phyloP scores from a whole-genome alignment of 768 basidiomycete genomes.

The Collybia nuda region DNA sequence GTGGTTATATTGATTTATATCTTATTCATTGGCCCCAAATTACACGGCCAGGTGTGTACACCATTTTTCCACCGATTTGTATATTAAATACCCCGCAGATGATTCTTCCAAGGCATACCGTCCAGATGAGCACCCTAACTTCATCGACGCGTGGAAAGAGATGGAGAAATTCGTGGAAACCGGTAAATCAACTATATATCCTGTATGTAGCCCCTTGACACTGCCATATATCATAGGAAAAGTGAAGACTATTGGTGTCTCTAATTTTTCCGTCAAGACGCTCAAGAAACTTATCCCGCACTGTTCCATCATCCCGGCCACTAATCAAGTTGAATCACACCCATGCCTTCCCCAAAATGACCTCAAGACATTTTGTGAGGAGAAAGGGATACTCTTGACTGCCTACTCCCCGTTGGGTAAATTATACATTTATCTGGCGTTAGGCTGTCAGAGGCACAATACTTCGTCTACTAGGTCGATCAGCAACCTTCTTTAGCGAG shows the following conservation, averaged over 20 bases:
- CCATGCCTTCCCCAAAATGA: conserved; percentile 55
- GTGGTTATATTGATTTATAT: too few species aligned
- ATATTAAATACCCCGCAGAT: too few species aligned
- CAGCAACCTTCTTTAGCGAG: conserved; percentile 30
- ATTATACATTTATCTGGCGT: background rate
- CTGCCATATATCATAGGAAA: conserved; percentile 25
- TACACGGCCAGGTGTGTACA: background rate
- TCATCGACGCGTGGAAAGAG: conserved; percentile 26
- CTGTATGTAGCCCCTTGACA: conserved; percentile 14
- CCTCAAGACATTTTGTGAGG: conserved; percentile 46
- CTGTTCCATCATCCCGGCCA: conserved; percentile 46
- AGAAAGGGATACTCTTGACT: conserved; percentile 47
- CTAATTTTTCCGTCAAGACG: conserved; percentile 54
- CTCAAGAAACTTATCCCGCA: conserved; percentile 37
- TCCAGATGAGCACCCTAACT: conserved; percentile 24
- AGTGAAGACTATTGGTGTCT: conserved; percentile 53
- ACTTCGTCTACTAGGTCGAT: conserved; percentile 13
- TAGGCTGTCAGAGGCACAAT: background rate
- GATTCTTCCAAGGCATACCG: background rate
- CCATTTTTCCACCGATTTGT: background rate
- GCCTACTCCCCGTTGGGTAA: conserved; percentile 48
- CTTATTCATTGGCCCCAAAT: conserved; percentile 8
- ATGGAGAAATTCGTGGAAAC: conserved; percentile 28
- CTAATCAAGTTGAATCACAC: conserved; percentile 60
- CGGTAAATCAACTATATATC: conserved; percentile 12